Evolutionary conservation across 768 basidiomycete genomes (phyloP).

Genomic region (Trametes villosa): DNA sequence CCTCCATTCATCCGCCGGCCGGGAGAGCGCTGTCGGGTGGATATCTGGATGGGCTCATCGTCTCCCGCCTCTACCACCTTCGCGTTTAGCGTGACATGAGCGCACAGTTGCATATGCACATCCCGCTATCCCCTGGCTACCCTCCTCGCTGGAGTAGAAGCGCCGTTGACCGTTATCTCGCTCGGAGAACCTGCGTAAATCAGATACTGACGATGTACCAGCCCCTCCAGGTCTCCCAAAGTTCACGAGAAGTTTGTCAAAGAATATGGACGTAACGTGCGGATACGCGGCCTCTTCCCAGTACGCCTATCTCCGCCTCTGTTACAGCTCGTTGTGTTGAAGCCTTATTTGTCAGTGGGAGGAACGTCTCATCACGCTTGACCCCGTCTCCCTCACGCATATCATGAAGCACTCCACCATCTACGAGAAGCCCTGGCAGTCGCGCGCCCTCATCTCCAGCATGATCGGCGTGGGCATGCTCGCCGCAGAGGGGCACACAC

Average conservation of each 20-base stretch:
- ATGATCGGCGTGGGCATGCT: conserved; percentile 87
- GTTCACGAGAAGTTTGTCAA: conserved; percentile 57
- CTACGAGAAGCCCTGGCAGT: conserved; percentile 86
- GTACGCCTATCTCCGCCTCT: not conserved
- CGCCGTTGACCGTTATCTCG: too few species aligned
- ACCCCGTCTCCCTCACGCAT: conserved; percentile 74
- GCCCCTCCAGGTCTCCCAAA: conserved; percentile 55
- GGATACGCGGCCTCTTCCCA: conserved; percentile 51
- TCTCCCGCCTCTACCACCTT: not conserved
- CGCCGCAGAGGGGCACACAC: conserved; percentile 74
- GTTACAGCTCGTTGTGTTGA: not conserved
- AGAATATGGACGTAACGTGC: conserved; percentile 70
- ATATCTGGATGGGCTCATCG: not conserved
- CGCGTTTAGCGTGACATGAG: too few species aligned
- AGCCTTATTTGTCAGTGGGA: conserved; percentile 58
- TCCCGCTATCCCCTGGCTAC: too few species aligned
- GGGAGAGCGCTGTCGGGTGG: too few species aligned
- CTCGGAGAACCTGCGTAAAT: not conserved
- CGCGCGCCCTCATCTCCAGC: conserved; percentile 70
- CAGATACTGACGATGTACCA: conserved; percentile 28
- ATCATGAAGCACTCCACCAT: conserved; percentile 71
- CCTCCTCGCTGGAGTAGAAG: too few species aligned
- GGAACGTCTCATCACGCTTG: conserved; percentile 77
- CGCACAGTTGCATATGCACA: too few species aligned
- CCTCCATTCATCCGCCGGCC: too few species aligned